These are phyloP conservation scores for Coemansia furcata DNA, from an alignment of 192 early-diverging fungal species.

Conservation along the genomic window DNA sequence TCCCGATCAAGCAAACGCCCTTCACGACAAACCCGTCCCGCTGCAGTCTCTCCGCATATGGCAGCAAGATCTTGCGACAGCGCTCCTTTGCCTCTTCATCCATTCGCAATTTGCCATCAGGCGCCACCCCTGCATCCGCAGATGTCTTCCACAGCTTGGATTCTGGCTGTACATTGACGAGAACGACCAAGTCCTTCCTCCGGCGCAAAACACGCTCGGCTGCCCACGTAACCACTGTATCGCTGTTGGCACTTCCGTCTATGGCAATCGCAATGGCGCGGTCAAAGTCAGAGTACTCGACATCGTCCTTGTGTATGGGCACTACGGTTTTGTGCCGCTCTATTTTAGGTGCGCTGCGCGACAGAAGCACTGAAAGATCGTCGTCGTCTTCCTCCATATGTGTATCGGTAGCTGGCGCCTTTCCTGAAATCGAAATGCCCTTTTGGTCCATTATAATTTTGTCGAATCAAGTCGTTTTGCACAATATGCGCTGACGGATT, in stretches of 20 bases:
- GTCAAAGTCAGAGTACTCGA: slow-evolving; percentile 53
- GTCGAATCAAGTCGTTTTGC: not conserved
- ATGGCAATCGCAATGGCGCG: slow-evolving; percentile 47
- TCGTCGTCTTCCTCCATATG: slow-evolving; percentile 49
- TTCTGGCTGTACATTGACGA: slow-evolving; percentile 52
- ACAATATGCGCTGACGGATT: not conserved
- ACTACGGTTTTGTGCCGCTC: slow-evolving; percentile 51
- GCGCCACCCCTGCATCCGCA: not conserved
- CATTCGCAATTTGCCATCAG: slow-evolving; percentile 13
- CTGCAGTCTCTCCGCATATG: slow-evolving; percentile 45
- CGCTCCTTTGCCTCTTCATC: slow-evolving; percentile 50
- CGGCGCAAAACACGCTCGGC: slow-evolving; percentile 47
- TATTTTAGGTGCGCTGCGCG: slow-evolving; percentile 49
- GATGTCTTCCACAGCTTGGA: slow-evolving; percentile 40
- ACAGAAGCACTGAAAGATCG: slow-evolving; percentile 45
- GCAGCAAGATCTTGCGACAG: slow-evolving; percentile 39
- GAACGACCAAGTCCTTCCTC: slow-evolving; percentile 47
- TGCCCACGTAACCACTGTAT: slow-evolving; percentile 41
- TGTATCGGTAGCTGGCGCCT: slow-evolving; percentile 17
- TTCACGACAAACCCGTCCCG: slow-evolving; percentile 52
- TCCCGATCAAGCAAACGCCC: slow-evolving; percentile 50
- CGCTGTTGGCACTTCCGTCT: slow-evolving; percentile 48
- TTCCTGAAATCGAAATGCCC: slow-evolving; percentile 32
- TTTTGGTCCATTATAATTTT: slow-evolving; percentile 20
- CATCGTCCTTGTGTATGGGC: slow-evolving; percentile 51